Conservation (phyloP, 768 basidiomycete species). For the Tulasnella sp. region DNA sequence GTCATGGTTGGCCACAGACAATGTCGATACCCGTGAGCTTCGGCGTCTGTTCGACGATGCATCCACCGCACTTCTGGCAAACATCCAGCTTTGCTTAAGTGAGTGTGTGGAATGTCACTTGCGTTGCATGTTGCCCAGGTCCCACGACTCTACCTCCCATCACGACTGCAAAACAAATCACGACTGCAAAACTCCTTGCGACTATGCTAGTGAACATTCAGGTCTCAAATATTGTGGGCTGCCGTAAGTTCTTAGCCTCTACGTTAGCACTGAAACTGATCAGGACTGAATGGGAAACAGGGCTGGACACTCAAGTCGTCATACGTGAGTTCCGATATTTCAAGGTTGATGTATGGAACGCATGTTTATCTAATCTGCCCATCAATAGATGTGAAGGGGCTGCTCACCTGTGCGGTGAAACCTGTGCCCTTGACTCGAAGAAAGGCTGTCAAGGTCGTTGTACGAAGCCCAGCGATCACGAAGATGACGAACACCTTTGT, state of each 20-base stretch:
- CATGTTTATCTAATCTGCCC: no score
- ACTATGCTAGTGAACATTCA: slow-evolving; percentile 31
- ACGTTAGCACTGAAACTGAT: background rate
- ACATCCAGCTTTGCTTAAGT: slow-evolving; percentile 38
- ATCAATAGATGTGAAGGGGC: slow-evolving; percentile 38
- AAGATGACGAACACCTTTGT: slow-evolving; percentile 41
- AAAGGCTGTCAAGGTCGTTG: slow-evolving; percentile 43
- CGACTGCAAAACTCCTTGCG: slow-evolving; percentile 34
- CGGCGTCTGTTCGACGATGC: slow-evolving; percentile 33
- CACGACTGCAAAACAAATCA: slow-evolving; percentile 45
- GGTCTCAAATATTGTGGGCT: slow-evolving; percentile 30
- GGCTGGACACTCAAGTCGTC: slow-evolving; percentile 46
- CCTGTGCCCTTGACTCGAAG: slow-evolving; percentile 36
- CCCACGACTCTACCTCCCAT: slow-evolving; percentile 29
- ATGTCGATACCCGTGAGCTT: slow-evolving; percentile 37
- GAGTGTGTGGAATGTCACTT: slow-evolving; percentile 40
- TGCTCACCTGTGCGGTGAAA: slow-evolving; percentile 42
- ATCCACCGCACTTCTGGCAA: slow-evolving; percentile 35
- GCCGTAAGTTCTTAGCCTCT: slow-evolving; percentile 29
- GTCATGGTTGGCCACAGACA: slow-evolving; percentile 33
- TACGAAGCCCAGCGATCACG: slow-evolving; percentile 40
- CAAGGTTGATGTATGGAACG: no score
- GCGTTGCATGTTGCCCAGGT: slow-evolving; percentile 35
- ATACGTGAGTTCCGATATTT: slow-evolving; percentile 33
- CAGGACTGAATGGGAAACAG: slow-evolving; percentile 24